phyloP scores from a whole-genome alignment of 2,329 filamentous ascomycete species.

The Basipetospora sp. region DNA sequence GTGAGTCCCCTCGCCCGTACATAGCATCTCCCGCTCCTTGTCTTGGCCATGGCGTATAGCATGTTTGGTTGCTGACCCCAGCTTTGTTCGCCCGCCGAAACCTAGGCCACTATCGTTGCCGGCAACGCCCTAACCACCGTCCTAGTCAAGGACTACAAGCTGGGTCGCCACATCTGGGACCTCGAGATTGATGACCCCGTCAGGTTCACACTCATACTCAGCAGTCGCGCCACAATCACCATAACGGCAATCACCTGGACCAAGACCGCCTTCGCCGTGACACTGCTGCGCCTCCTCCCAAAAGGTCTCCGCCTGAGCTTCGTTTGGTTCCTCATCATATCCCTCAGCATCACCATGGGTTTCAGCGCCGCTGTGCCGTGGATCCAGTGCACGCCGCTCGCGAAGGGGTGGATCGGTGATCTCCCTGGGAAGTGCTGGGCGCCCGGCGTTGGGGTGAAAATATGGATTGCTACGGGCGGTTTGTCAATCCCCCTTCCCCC shows the following conservation, averaged over 20 bases:
- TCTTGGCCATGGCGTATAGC: no score
- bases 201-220: background rate
- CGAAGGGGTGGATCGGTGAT: slow-evolving; percentile 11
- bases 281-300: slow-evolving; percentile 15
- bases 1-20: background rate
- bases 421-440: slow-evolving; percentile 12
- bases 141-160: slow-evolving; percentile 7
- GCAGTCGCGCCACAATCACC: slow-evolving; percentile 8
- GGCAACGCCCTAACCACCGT: background rate
- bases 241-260: slow-evolving; percentile 13
- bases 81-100: no score
- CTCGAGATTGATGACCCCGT: slow-evolving; percentile 3
- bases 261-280: slow-evolving; percentile 17
- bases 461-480: slow-evolving; percentile 1
- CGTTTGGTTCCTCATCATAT: slow-evolving; percentile 14
- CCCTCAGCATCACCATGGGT: slow-evolving; percentile 12
- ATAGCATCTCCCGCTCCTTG: background rate
- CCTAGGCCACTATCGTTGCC: background rate
- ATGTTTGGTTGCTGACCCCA: no score
- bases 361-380: slow-evolving; percentile 13
- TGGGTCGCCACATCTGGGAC: slow-evolving; percentile 8
- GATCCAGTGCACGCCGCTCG: slow-evolving; percentile 13
- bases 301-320: slow-evolving; percentile 11
- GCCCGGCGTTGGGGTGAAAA: slow-evolving; percentile 4
- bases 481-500: no score